Evolutionary conservation across 1,284 basidiomycete species (phyloP), one percentile per base, ranked within the genome.

Genomic region (Puccinia polysora): DNA sequence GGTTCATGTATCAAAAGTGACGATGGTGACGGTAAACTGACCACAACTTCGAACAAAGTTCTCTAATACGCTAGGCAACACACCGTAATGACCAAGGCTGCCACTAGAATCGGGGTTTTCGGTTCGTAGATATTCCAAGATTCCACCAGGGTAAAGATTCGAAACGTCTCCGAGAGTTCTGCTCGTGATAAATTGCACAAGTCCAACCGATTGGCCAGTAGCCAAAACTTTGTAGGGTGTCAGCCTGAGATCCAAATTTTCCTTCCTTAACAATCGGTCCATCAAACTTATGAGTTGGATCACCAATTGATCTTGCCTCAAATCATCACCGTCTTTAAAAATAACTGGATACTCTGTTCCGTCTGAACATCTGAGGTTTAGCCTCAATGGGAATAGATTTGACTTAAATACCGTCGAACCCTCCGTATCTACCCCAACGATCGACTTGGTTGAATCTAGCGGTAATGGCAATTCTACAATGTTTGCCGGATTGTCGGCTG

Each of bases 311-410:
- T 97, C 95, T 80, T 98, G 96, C 23, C 95, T 87, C 83, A 98
- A 87, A 79, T 99, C 96, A 79, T 99, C 96, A 5, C 96, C 96
- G 76, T 97, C 94, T 81, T 99, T 98, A 84, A 97, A 97, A 75
- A 99, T 98, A 60, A 97, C 85, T 0, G 93, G 89, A 80, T 90
- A 98, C 78, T 92, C 88, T 3, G 34, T 60, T 34, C 45, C 56
- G 52, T 72, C 14, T 36, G 71, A 45, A 67, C 65, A 64, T 58
- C 53, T 88, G 79, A 97, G 95, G 81, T 90, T 91, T 12, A 99
- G 83, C 20, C 95, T 84, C 59, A 98, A 84, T 0, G 96, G 96
- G 75, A 89, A 91, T 65, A 97, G 87, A 77, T 95, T 97, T 50
- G 93, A 97, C 80, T 98, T 99, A 85, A 99, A 98, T 34, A 98